These are phyloP conservation scores for Xerocomus cyaneibrunnescens DNA, from an alignment of 1,284 basidiomycete species.

Conservation along the genomic window DNA sequence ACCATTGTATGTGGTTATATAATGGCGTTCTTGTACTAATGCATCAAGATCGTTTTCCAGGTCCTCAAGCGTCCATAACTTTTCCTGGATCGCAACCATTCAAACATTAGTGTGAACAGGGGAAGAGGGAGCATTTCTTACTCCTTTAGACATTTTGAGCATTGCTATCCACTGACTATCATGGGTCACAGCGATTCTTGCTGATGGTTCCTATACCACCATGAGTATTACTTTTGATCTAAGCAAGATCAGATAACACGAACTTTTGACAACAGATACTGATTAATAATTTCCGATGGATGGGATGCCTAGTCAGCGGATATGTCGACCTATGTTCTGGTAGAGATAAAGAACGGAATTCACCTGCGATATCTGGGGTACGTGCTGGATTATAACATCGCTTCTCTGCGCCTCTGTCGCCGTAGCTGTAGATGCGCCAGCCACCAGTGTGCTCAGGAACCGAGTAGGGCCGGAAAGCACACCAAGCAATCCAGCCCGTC, in stretches of 20 bases:
- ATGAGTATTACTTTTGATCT: no score
- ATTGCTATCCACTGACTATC: background rate
- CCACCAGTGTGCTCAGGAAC: background rate
- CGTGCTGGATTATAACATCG: background rate
- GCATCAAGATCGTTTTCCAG: background rate
- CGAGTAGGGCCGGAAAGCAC: background rate
- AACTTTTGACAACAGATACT: background rate
- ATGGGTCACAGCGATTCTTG: background rate
- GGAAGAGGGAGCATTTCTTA: background rate
- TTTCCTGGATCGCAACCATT: background rate
- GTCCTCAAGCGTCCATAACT: background rate
- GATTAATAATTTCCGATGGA: conserved; percentile 4
- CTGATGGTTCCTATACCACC: background rate
- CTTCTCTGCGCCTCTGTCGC: background rate
- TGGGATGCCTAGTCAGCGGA: background rate
- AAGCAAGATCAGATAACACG: background rate
- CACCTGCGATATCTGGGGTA: background rate
- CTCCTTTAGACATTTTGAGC: background rate
- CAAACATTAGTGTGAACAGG: no score
- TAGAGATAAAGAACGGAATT: background rate
- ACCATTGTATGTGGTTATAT: background rate
- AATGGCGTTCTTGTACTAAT: background rate
- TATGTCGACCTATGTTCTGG: background rate
- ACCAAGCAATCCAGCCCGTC: background rate
- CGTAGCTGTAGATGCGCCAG: background rate